These are phyloP conservation scores for Pistacia vera DNA, from an alignment of 345 rosid genomes.

Conservation along the genomic window DNA sequence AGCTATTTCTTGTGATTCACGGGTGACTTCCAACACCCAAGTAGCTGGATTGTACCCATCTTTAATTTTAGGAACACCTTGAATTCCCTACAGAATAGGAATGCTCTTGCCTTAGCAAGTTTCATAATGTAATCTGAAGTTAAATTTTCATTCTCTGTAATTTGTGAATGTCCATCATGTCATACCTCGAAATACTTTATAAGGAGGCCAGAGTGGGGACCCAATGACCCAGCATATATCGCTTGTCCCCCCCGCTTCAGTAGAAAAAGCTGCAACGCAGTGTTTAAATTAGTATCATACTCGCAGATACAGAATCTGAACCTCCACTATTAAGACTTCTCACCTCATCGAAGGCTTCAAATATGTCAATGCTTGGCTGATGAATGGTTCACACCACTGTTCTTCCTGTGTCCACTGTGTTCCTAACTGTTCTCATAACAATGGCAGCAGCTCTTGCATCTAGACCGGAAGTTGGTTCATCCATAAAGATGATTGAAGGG, in stretches of 20 bases:
- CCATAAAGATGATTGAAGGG: conserved; percentile 94
- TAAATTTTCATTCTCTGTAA: neutral
- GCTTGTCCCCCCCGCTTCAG: conserved; percentile 55
- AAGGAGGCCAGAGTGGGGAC: conserved; percentile 40
- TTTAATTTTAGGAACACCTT: conserved; percentile 41
- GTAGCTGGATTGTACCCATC: conserved; percentile 63
- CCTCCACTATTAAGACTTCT: neutral
- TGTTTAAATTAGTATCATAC: neutral
- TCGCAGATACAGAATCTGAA: no score
- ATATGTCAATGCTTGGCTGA: conserved; percentile 93
- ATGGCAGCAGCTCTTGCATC: conserved; percentile 98
- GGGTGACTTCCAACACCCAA: conserved; percentile 62
- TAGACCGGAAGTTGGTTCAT: conserved; percentile 93
- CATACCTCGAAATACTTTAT: conserved; percentile 52
- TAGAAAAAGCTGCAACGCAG: conserved; percentile 40
- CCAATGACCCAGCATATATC: conserved; percentile 56
- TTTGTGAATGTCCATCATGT: neutral
- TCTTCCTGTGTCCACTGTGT: conserved; percentile 91
- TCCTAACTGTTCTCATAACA: conserved; percentile 89
- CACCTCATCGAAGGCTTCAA: conserved; percentile 95
- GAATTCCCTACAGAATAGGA: conserved; percentile 27
- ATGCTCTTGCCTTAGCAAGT: neutral
- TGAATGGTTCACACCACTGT: conserved; percentile 94
- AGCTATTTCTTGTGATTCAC: conserved; percentile 38
- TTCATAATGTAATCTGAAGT: neutral